Base-by-base conservation (phyloP, 257 asterid genomes). In the Solanum paucissectum region DNA sequence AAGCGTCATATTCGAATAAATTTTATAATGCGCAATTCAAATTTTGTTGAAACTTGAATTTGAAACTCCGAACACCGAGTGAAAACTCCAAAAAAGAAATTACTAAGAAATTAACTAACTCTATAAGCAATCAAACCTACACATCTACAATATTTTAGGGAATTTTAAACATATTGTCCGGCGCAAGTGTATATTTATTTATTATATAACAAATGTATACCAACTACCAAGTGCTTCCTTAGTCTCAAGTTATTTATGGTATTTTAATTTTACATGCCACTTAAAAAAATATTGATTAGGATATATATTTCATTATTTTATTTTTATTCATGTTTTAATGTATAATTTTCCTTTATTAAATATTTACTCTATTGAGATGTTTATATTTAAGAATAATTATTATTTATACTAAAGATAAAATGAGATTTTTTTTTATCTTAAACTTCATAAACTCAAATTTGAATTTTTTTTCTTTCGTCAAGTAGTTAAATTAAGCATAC, bases 11-110 rank as follows among this genome's bases (percentile, higher is more conserved):
- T 52, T 52, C 4, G 9, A 52, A 16, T 52, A 52, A 52, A 52
- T 9, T 0, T 0, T 2, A 55, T 0, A 55, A 2, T 55, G 4
- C 9, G 1, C 1, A 1, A 55, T 6, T 55, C 1, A 0, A 55
- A 55, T 55, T 55, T 52, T 2, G 9, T 52, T 52, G 0, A 52
- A 52, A 52, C 4, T 2, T 52, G 1, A 5, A 52, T 52, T 52
- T 16, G 3, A 52, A 52, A 3, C 23, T 16, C 3, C 60, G 0
- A 46, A 46, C 55, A 13, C 55, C 6, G 0, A 7, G 20, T 46
- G 55, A 46, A 46, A 46, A 46, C 2, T 1, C 2, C 1, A 2
- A 5, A 34, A 44, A 44, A 44, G 12, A 11, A 44, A 12, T 44
- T 44, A 44, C 52, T 12, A 12, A 44, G 52, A 44, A 44, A 60